Evolutionary conservation across 768 basidiomycete species (phyloP), one percentile per base, ranked within the genome.

Genomic region (Infundibulicybe gibba): DNA sequence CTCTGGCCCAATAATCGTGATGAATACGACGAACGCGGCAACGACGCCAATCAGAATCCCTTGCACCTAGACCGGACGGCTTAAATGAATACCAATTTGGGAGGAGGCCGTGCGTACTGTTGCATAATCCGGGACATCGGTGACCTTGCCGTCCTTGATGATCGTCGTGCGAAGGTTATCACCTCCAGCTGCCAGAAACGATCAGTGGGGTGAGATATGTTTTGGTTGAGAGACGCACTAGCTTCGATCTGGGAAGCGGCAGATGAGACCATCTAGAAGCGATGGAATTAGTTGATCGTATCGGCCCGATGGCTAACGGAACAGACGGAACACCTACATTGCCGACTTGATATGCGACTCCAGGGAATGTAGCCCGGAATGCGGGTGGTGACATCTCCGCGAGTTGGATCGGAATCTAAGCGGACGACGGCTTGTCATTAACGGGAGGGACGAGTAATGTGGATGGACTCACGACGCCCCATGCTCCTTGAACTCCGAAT

Each of bases 11-110:
- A 95, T 62, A 52, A 91, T 68, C 11, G 85, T 85, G 56, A 90
- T 75, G 58, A 91, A 21, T 39, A 95, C 64, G 37, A 90, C 80
- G 52, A 86, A 94, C 0, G 80, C 83, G 1, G 88, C 74, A 15
- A 97, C 86, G 19, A 77, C 74, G 6, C 93, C 94, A 40, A 97
- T 85, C 32, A 97, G 73, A 58, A 97, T 93, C 34, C 88, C 90
- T 69, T 91, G 88, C 4, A 90, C 88, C 63, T 78, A 33, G 33
- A 10, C 44, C 21, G 17, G 25, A 51, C 55, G 53, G 62, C 53
- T 35, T 38, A 20, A 20, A 35, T 33, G 30, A 37, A 8, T 16
- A 35, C 14, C 33, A n/a, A 12, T 9, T n/a, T 40, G 31, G 12
- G 12, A 37, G 17, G 59, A 43, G 6, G 5, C 12, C 10, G 19